Base-by-base conservation (phyloP, 345 rosid genomes). In the Noccaea bulbosa region DNA sequence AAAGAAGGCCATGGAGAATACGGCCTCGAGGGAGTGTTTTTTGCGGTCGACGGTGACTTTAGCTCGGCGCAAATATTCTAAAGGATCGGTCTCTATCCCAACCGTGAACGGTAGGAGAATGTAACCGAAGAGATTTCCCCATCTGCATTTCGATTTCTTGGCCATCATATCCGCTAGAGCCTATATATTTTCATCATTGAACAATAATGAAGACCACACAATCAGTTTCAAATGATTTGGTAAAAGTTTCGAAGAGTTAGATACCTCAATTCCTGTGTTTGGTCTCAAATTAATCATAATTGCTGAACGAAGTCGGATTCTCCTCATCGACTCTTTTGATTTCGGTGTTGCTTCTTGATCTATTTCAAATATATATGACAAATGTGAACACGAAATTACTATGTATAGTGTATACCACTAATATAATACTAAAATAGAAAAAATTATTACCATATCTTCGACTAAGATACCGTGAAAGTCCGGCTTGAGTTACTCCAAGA, bases 401-500 rank as follows among this genome's bases (percentile, higher is more conserved):
- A 40, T 57, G 8, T 33, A 41, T 39, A 27, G 7, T 24, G 27
- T 24, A 24, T 17, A 17, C 20, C 7, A 34, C 14, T n/a, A n/a
- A n/a, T 45, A 45, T 33, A 8, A 35, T 41, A 56, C 52, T 11
- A 40, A 47, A 9, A 9, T 2, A 16, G 33, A 51, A 3, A 2
- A 4, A 50, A 48, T 0, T 8, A 79, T 76, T 65, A 87, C 96
- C 87, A 62, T 82, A 79, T 85, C 76, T 83, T 48, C 88, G 73
- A 45, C 75, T 73, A 45, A 89, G 76, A 50, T 86, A 89, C 22
- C 76, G 82, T 1, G 93, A 86, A 65, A 92, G 81, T 37, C 84
- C 92, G n/a, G 90, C 92, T 65, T 89, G 86, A 5, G 88, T 84
- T 47, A 83, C 73, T 51, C 93, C 98, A 45, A 86, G 51, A 16